Evolutionary conservation across 1,139 yeast genomes (phyloP), one percentile per base, ranked within the genome.

Genomic region (Yamadazyma sp.): DNA sequence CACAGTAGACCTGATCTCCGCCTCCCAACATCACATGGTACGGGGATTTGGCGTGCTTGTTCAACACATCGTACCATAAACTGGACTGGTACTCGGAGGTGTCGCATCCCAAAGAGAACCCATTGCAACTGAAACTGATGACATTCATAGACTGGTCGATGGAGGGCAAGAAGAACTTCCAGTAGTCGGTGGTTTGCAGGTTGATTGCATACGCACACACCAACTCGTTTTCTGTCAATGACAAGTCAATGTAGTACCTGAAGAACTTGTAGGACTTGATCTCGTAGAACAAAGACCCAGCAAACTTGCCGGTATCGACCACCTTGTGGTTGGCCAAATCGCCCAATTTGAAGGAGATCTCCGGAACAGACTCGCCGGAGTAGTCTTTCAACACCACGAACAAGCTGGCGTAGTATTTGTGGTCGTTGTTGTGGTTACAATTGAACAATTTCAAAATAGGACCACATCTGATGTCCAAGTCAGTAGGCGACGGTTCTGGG

Each of bases 21-120:
- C 98, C 98, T 16, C 98, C 98, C 31, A 91, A 69, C 95, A 91
- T 89, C 5, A 88, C 97, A 58, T 92, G 97, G 64, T 87, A 88
- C 36, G 83, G 91, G 7, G 55, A 48, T 5, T 65, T 55, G 10
- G 47, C 15, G 56, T 89, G 96, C 48, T 80, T 79, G 22, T 75
- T 68, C 53, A 91, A 56, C 3, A 91, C 95, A 56, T 92, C 96
- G 37, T 68, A 73, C 98, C 98, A 92, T 49, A 91, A 65, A 4
- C 88, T 82, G 11, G 91, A 87, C 45, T 79, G 77, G 62, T 81
- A 91, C 12, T 66, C 64, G 2, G 66, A 56, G 1, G 96, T 81
- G 43, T 82, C 87, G 2, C 87, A 84, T 3, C 76, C 78, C 38
- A 87, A 61, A 1, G 95, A 85, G 59, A 89, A 91, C n/a, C 97